A percentile compares a stretch with the other conserved stretches of the same genome.
phyloP scores from a whole-genome alignment of 106 monocot genomes.

The Vanilla planifolia region DNA sequence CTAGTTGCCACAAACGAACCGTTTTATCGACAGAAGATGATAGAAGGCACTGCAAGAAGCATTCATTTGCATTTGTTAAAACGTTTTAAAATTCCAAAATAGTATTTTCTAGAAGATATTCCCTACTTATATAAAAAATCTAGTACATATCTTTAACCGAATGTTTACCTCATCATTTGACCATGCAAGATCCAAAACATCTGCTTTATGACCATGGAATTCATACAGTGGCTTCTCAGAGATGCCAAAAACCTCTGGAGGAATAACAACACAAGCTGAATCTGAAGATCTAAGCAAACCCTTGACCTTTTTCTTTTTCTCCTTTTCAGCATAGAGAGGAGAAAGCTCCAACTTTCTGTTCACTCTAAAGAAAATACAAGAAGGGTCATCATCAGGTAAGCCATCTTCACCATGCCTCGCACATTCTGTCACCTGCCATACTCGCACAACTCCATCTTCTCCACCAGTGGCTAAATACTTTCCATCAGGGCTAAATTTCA shows the following conservation, averaged over 20 bases:
- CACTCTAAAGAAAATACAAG: slow-evolving; percentile 48
- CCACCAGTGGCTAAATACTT: slow-evolving; percentile 77
- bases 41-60: slow-evolving; percentile 51
- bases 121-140: background rate
- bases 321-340: slow-evolving; percentile 19
- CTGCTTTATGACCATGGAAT: slow-evolving; percentile 65
- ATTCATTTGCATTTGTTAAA: background rate
- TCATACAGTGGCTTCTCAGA: slow-evolving; percentile 67
- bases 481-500: slow-evolving; percentile 88
- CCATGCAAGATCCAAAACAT: slow-evolving; percentile 87
- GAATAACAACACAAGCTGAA: slow-evolving; percentile 71
- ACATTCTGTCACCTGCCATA: slow-evolving; percentile 54
- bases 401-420: slow-evolving; percentile 18
- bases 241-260: slow-evolving; percentile 44
- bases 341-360: slow-evolving; percentile 32
- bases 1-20: slow-evolving; percentile 76
- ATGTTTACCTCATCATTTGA: slow-evolving; percentile 57
- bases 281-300: slow-evolving; percentile 22
- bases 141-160: background rate
- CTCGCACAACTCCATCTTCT: slow-evolving; percentile 74
- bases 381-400: slow-evolving; percentile 42
- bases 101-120: background rate
- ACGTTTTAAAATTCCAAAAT: no score
- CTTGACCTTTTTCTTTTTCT: slow-evolving; percentile 27
- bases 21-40: slow-evolving; percentile 86